These are phyloP conservation scores for Podospora pseudopauciseta DNA, from an alignment of 495 filamentous ascomycete genomes.

Conservation along the genomic window DNA sequence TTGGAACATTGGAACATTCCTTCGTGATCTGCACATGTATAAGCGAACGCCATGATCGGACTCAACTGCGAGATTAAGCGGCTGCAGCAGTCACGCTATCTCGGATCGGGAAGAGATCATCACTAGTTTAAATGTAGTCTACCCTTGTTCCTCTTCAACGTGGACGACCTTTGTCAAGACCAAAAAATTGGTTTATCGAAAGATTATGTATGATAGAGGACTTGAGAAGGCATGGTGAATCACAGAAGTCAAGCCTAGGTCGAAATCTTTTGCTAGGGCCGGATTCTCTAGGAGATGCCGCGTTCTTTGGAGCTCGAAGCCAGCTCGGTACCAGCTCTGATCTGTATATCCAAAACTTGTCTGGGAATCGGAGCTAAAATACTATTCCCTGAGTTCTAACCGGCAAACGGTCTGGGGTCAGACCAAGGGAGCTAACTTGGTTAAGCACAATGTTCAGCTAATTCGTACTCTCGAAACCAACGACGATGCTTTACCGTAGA, in stretches of 20 bases:
- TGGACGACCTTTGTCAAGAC: neutral
- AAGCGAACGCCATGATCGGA: neutral
- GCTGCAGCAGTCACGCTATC: neutral
- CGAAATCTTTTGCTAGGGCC: too few relatives aligned
- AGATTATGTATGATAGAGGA: too few relatives aligned
- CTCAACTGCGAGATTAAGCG: neutral
- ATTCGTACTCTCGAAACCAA: neutral
- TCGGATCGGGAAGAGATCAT: neutral
- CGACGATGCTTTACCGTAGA: neutral
- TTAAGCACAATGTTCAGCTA: neutral
- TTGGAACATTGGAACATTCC: neutral
- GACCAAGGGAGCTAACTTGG: neutral
- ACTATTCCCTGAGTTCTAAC: neutral
- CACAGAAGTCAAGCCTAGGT: neutral
- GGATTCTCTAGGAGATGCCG: neutral
- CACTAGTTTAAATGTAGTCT: neutral
- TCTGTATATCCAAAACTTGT: neutral
- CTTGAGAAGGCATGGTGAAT: neutral
- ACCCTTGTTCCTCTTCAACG: too few relatives aligned
- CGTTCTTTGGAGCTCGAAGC: neutral
- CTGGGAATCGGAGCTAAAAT: neutral
- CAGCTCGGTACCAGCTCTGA: neutral
- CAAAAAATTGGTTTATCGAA: too few relatives aligned
- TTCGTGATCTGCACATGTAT: neutral
- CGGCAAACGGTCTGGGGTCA: neutral